A percentile compares a stretch with the other conserved stretches of the same genome.
These are phyloP conservation scores for Beauveria sp. DNA, from an alignment of 2,329 filamentous ascomycete species.

Conservation along the genomic window DNA sequence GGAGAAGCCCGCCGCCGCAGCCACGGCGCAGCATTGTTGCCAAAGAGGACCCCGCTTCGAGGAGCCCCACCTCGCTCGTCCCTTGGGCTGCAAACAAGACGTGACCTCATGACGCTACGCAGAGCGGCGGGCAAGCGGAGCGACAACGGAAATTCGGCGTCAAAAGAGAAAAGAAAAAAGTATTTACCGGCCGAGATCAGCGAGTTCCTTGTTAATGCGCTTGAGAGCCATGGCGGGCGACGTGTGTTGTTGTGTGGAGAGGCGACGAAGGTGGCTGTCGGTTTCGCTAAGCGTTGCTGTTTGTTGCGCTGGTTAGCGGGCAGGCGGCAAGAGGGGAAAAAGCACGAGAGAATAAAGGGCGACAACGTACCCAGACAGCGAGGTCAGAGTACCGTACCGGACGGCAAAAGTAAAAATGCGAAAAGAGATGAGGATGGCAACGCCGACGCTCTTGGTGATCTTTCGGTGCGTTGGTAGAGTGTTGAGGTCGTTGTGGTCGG, in stretches of 20 bases:
- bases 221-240: slow-evolving; percentile 69
- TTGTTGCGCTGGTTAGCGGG: slow-evolving; percentile 7
- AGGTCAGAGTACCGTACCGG: background rate
- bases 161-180: slow-evolving; percentile 10
- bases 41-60: slow-evolving; percentile 27
- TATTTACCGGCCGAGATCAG: slow-evolving; percentile 79
- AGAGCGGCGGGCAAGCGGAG: slow-evolving; percentile 19
- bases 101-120: slow-evolving; percentile 13
- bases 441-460: slow-evolving; percentile 5
- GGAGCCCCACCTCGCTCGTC: slow-evolving; percentile 29
- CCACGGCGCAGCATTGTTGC: slow-evolving; percentile 7
- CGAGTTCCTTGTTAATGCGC: slow-evolving; percentile 91
- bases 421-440: background rate
- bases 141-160: slow-evolving; percentile 13
- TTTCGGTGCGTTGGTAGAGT: background rate
- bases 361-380: background rate
- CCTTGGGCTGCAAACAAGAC: slow-evolving; percentile 20
- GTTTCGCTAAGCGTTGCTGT: slow-evolving; percentile 6
- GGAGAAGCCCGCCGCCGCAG: background rate
- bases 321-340: background rate
- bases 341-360: background rate
- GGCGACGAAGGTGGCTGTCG: slow-evolving; percentile 3
- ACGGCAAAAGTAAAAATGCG: background rate
- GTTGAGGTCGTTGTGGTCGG: background rate
- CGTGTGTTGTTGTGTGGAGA: slow-evolving; percentile 12